Base-by-base conservation (phyloP, 139 green algal genomes). In the Zygnema cylindricum region DNA sequence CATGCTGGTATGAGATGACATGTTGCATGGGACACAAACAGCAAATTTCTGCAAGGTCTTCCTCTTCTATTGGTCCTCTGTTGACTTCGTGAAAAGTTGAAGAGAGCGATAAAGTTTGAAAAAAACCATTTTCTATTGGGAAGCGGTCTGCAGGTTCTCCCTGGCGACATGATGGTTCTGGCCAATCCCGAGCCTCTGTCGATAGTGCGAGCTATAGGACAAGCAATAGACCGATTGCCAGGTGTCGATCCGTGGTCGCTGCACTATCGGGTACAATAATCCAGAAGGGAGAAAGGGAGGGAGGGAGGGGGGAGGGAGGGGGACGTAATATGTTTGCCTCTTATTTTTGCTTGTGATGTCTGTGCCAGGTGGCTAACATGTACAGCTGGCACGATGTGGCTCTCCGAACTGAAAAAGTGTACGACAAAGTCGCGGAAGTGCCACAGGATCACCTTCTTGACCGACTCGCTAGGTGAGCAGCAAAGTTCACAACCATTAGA, bases 301-400 rank as follows among this genome's bases (percentile, higher is more conserved):
- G n/a, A n/a, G n/a, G n/a, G n/a, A n/a, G n/a, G n/a, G n/a, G n/a
- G n/a, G n/a, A n/a, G n/a, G n/a, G n/a, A n/a, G n/a, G n/a, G n/a
- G n/a, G n/a, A n/a, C n/a, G n/a, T n/a, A n/a, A n/a, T n/a, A n/a
- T n/a, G n/a, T n/a, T n/a, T n/a, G n/a, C n/a, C n/a, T n/a, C n/a
- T n/a, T n/a, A n/a, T n/a, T n/a, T n/a, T n/a, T n/a, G n/a, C n/a
- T n/a, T n/a, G n/a, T n/a, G n/a, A n/a, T n/a, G n/a, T 55, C 0
- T 42, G 1, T 82, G 1, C 88, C 92, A 95, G 92, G 93, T 97
- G 23, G 41, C 69, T 0, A 76, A 81, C 1, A 98, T 98, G 95
- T 99, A 99, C 93, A 95, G 91, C 92, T 99, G 96, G 96, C 90
- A 86, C 1, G 90, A 95, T 77, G 94, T 99, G 16, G 96, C 97